Percentiles rank a stretch among this genome's conserved stretches.
These are phyloP conservation scores for Scutellaria galericulata DNA, from an alignment of 257 asterid genomes.

Conservation along the genomic window DNA sequence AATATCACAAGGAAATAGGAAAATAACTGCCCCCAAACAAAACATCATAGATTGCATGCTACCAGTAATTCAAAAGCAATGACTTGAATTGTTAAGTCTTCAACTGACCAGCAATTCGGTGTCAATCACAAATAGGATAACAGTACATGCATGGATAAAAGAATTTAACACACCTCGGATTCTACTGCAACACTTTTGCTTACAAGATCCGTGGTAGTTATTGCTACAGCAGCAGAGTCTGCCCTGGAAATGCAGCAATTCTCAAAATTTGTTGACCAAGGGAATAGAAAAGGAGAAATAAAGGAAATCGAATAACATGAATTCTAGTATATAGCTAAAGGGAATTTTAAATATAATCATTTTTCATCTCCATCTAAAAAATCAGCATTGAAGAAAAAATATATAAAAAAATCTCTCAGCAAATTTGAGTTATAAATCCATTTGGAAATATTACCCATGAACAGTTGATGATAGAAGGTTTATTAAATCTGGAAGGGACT, in stretches of 20 bases:
- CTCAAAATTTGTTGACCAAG: constrained; percentile 20
- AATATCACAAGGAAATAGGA: not conserved
- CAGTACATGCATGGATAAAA: constrained; percentile 13
- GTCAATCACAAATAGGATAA: constrained; percentile 11
- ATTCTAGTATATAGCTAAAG: not conserved
- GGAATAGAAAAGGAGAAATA: not conserved
- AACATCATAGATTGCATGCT: constrained; percentile 20
- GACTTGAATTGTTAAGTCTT: constrained; percentile 8
- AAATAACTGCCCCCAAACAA: not conserved
- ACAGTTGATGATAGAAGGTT: constrained; percentile 61
- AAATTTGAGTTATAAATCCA: constrained; percentile 11
- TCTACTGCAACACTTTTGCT: constrained; percentile 93
- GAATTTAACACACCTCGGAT: constrained; percentile 58
- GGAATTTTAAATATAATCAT: constrained; percentile 17
- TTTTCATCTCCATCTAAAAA: constrained; percentile 18
- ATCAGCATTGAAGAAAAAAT: not conserved
- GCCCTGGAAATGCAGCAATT: constrained; percentile 58
- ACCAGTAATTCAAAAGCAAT: not conserved
- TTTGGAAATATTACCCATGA: constrained; percentile 64
- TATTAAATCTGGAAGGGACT: constrained; percentile 83
- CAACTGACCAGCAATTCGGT: constrained; percentile 22
- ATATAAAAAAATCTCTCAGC: constrained; percentile 11
- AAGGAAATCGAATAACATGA: not conserved
- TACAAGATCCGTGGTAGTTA: constrained; percentile 97
- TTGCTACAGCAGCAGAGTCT: constrained; percentile 93